Base-by-base conservation (phyloP, 1,139 yeast genomes). In the Hemisphaericaspora subhashii region DNA sequence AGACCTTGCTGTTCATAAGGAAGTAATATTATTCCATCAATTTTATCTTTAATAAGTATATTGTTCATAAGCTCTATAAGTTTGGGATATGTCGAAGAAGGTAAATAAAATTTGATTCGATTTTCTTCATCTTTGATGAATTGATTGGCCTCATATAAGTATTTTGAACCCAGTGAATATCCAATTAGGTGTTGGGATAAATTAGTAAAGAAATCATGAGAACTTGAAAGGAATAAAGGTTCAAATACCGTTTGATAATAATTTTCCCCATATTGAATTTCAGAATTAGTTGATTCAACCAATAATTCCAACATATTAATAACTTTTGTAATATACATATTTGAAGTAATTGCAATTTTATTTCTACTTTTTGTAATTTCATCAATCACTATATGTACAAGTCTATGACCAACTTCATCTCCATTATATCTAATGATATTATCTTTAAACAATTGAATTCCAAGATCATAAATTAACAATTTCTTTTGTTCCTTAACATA, bases 381-480 rank as follows among this genome's bases (percentile, higher is more conserved):
- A 4, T 65, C 65, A n/a, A 84, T 61, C 3, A 86, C 61, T 8
- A 76, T 69, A 10, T 60, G 56, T 36, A 79, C 74, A 33, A 83
- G 57, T 35, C 61, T 64, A 11, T 58, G 51, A 0, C 88, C 88
- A 23, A 85, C 68, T 35, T 72, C 74, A 44, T 74, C 65, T 41
- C 70, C 53, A 26, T 73, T 64, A 40, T 61, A 61, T 43, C 68
- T 67, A 22, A 74, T 57, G 28, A 73, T 58, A 37, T 57, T 55
- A 22, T 72, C 73, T 47, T 72, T 71, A 55, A 83, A 86, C 8
- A 82, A 57, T 27, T 72, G 73, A 28, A 85, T 69, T 0, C 96
- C 96, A 34, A 84, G 72, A 53, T 89, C 96, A 53, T 85, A 85
- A 3, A 86, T 74, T 39, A 83, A 64, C 1, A 88, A 79, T 36